These are phyloP conservation scores for Exophiala alcalophila DNA, from an alignment of 2,329 filamentous ascomycete genomes.

Conservation along the genomic window DNA sequence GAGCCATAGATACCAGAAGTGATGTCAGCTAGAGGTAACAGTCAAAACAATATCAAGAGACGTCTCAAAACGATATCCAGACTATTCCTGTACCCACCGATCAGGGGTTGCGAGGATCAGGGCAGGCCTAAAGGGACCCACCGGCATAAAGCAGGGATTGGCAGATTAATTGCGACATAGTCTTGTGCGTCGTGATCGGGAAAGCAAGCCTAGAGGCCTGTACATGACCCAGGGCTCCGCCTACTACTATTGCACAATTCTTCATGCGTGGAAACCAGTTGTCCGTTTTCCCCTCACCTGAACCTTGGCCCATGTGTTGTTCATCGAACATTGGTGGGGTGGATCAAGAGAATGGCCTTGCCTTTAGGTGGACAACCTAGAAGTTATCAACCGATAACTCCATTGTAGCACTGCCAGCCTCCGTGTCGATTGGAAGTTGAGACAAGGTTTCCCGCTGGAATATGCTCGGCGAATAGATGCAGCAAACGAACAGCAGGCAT, in stretches of 20 bases:
- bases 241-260: constrained; percentile 7
- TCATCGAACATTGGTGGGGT: not conserved
- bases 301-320: constrained; percentile 1
- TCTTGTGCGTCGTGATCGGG: too few relatives aligned
- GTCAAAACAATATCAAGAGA: not conserved
- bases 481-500: not conserved
- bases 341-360: not conserved
- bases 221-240: not conserved
- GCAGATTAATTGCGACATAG: too few relatives aligned
- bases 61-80: constrained; percentile 1
- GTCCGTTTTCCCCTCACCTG: constrained; percentile 9
- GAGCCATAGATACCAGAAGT: not conserved
- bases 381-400: not conserved
- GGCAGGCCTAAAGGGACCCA: not conserved
- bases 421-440: not conserved
- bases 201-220: not conserved
- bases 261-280: constrained; percentile 3
- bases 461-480: not conserved
- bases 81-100: not conserved
- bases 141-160: not conserved
- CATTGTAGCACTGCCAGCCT: not conserved
- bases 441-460: constrained; percentile 1
- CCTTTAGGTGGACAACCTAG: not conserved
- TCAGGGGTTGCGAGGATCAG: not conserved
- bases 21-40: not conserved